Evolutionary conservation across 345 rosid species (phyloP), one percentile per base, ranked within the genome.

Genomic region (Rhizophora apiculata): DNA sequence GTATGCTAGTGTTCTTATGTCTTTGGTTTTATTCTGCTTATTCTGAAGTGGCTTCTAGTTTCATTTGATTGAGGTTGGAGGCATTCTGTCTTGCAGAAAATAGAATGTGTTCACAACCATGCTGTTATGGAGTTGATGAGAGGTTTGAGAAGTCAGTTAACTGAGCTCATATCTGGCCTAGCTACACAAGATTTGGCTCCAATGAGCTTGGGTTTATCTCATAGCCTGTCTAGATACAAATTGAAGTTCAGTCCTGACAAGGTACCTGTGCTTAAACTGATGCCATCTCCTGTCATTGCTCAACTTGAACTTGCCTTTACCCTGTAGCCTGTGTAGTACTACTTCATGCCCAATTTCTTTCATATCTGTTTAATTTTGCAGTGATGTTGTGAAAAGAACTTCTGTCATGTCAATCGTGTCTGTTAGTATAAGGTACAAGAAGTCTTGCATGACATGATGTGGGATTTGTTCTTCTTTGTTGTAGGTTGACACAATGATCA

Each of bases 151-250:
- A 84, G 87, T 70, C 99, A 92, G 84, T 78, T 95, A 53, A 83
- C 88, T 0, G 99, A 95, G 59, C 97, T 95, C 60, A 86, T 95
- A 10, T 59, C 93, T 68, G 99, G 96, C 70, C 78, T 95, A 31
- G 96, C 82, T 13, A 86, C 75, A 36, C 88, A 86, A 58, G 99
- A 95, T 75, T 78, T 95, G 75, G 96, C 91, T 49, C 97, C 96
- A 15, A 95, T 92, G 99, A 95, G 99, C 65, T 78, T 90, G 81
- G 99, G 96, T 73, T 85, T 95, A 65, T 92, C 99, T 65, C 97
- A 95, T 75, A 95, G 96, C 34, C 77, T 95, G 59, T 93, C 99
- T 27, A 80, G 99, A 77, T 95, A 86, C 83, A 95, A 87, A 75
- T 83, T 95, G 54, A 95, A 95, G 79, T 88, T 95, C 75, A 92